A percentile compares a stretch with the other conserved stretches of the same genome.
Conservation (phyloP, 345 rosid genomes). For the Brassica nigra region DNA sequence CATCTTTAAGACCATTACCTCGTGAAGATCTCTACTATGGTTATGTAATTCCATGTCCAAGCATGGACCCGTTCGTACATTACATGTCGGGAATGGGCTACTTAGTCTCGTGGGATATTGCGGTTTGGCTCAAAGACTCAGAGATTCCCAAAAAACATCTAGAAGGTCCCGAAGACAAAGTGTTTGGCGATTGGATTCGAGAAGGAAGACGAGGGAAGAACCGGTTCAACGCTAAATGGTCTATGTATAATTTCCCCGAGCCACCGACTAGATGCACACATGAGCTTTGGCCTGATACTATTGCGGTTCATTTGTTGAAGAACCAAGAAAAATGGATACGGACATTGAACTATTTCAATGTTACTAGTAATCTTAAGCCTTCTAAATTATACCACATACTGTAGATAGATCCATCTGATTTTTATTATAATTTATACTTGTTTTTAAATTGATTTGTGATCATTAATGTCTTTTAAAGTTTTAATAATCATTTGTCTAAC, state of each 20-base stretch:
- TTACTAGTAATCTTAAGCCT: slow-evolving; percentile 68
- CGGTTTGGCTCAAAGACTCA: slow-evolving; percentile 76
- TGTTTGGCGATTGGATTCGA: slow-evolving; percentile 74
- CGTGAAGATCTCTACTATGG: slow-evolving; percentile 85
- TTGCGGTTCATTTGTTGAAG: slow-evolving; percentile 81
- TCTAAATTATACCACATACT: slow-evolving; percentile 83
- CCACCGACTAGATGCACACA: slow-evolving; percentile 67
- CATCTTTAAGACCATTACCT: slow-evolving; percentile 65
- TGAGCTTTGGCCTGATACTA: slow-evolving; percentile 77
- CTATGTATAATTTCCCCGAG: slow-evolving; percentile 75
- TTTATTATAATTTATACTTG: slow-evolving; percentile 3
- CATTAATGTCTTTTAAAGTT: neutral
- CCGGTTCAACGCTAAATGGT: slow-evolving; percentile 81
- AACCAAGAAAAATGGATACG: slow-evolving; percentile 77
- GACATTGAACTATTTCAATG: slow-evolving; percentile 67
- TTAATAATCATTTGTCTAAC: slow-evolving; percentile 19
- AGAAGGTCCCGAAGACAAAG: slow-evolving; percentile 76
- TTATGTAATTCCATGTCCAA: slow-evolving; percentile 75
- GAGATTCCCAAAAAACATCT: slow-evolving; percentile 66
- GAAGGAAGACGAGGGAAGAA: slow-evolving; percentile 67
- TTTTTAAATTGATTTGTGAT: neutral
- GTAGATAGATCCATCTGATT: slow-evolving; percentile 3
- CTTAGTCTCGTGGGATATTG: slow-evolving; percentile 82
- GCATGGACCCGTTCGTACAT: slow-evolving; percentile 86
- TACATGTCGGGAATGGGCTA: slow-evolving; percentile 98